Evolutionary conservation across 176 grass and related monocot species (phyloP).

Genomic region (Eremochloa ophiuroides): DNA sequence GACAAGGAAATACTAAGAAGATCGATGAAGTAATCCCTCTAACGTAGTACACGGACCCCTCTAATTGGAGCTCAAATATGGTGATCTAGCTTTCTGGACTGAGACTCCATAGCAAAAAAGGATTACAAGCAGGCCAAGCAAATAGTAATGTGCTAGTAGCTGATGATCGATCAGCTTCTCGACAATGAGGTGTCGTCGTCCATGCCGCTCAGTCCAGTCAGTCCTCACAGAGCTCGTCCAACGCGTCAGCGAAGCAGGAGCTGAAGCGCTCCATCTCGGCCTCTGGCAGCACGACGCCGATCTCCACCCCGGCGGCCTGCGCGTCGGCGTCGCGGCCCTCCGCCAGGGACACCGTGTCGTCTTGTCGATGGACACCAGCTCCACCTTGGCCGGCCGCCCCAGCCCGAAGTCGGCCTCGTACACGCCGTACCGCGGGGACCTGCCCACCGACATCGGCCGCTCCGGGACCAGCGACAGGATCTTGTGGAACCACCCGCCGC

Average conservation of each 20-base stretch:
- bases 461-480: constrained; percentile 67
- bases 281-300: constrained; percentile 74
- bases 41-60: too few species aligned
- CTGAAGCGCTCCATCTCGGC: constrained; percentile 62
- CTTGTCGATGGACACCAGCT: constrained; percentile 85
- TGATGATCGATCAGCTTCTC: background rate
- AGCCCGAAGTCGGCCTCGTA: constrained; percentile 80
- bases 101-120: too few species aligned
- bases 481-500: constrained; percentile 73
- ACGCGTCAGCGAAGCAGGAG: constrained; percentile 38
- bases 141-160: too few species aligned
- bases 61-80: too few species aligned
- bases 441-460: constrained; percentile 85
- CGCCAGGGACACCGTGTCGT: constrained; percentile 86
- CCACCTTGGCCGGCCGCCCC: constrained; percentile 67
- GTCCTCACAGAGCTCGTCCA: constrained; percentile 24
- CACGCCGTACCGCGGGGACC: constrained; percentile 75
- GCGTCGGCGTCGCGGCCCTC: constrained; percentile 46
- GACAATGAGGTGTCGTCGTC: background rate
- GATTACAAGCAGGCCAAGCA: too few species aligned
- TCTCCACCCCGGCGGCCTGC: constrained; percentile 56
- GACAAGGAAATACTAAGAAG: too few species aligned
- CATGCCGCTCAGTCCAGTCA: background rate
- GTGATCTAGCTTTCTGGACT: too few species aligned
- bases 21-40: too few species aligned